A percentile compares a stretch with the other conserved stretches of the same genome.
phyloP scores from a whole-genome alignment of 768 basidiomycete species.

The Paxillus rubicundulus region DNA sequence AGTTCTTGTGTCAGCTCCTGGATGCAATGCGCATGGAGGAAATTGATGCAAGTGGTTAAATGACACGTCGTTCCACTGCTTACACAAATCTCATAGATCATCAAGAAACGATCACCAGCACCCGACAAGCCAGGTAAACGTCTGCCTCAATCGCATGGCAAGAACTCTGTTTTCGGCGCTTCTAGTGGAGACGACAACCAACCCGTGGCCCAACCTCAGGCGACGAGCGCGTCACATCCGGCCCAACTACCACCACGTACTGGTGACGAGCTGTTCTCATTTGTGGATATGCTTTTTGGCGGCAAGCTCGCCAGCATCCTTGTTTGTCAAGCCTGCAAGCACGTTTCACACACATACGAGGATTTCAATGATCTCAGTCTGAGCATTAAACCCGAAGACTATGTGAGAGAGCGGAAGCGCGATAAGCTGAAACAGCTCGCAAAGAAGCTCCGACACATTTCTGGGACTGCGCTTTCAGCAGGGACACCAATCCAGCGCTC shows the following conservation, averaged over 20 bases:
- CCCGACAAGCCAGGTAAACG: constrained; percentile 36
- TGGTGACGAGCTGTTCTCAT: constrained; percentile 59
- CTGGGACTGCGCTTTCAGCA: constrained; percentile 23
- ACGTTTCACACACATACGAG: constrained; percentile 85
- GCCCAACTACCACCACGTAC: constrained; percentile 13
- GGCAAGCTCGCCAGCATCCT: constrained; percentile 88
- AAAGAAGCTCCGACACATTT: constrained; percentile 52
- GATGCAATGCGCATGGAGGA: constrained; percentile 97
- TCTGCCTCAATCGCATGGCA: neutral
- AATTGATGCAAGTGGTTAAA: constrained; percentile 60
- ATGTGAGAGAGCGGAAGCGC: constrained; percentile 67
- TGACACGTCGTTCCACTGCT: neutral
- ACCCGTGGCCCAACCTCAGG: neutral
- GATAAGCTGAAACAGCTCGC: constrained; percentile 76
- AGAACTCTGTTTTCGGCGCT: neutral
- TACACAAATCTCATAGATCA: constrained; percentile 49
- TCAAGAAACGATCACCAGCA: constrained; percentile 63
- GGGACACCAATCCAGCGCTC: constrained; percentile 43
- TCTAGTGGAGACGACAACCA: neutral
- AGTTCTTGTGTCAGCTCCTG: constrained; percentile 83
- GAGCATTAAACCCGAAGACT: constrained; percentile 82
- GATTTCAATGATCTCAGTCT: constrained; percentile 94
- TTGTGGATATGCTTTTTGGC: constrained; percentile 89
- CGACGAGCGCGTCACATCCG: neutral
- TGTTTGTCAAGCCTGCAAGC: constrained; percentile 92